Base-by-base conservation (phyloP, 2,329 filamentous ascomycete genomes). In the Paecilomyces niveus region DNA sequence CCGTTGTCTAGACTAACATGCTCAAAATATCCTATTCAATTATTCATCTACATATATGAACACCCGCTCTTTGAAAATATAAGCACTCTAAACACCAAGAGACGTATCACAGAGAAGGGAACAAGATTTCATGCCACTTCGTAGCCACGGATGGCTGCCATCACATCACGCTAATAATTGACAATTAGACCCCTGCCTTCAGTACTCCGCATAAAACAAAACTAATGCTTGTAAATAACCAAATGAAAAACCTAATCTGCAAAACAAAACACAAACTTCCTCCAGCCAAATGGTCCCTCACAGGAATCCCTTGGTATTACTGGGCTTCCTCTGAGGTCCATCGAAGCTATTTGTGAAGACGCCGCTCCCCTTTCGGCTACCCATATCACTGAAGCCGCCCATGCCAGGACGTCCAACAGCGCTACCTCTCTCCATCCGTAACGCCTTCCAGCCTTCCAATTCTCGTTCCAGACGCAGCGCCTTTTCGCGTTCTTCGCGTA, bases 401-500 rank as follows among this genome's bases (percentile, higher is more conserved):
- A 73, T 68, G 55, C 58, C 58, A 57, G 54, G 56, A 51, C 68
- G 67, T 53, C 68, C 70, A 49, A 73, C 63, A 22, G 65, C 65
- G 59, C 72, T 74, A 5, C 75, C 76, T 57, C 81, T 86, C 68
- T 92, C 89, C 62, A 85, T 79, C 33, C 89, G 81, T 29, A 92
- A 76, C 15, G 79, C 80, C 72, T 93, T 95, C 84, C 88, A 90
- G 2, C 85, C 86, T 65, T 95, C 92, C 8, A 97, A 75, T 74
- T 97, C 93, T 54, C 92, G 85, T 76, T 97, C 92, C n/a, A 97
- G 79, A 32, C 88, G 83, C 29, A 92, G 77, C 0, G 81, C 82
- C 75, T 89, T 93, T 75, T 97, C 94, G 62, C 84, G 85, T 75
- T 96, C 93, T 73, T 97, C 91, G 6, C 91, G 84, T 15, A 97